These are phyloP conservation scores for Carex kokanica DNA, from an alignment of 176 grass and related monocot species.

Conservation along the genomic window DNA sequence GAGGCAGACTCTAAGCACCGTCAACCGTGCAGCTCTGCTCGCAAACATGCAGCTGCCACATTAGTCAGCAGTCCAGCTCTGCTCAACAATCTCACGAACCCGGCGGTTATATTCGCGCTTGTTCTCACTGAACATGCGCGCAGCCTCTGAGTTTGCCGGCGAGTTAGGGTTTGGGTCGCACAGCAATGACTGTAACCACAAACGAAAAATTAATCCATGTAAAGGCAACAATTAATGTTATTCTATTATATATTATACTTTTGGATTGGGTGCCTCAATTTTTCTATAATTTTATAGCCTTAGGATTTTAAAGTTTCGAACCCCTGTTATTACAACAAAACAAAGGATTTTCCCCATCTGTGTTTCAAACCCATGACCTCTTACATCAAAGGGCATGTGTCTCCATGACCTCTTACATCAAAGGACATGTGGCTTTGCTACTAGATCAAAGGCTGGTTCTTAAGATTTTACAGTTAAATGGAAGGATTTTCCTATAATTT, in stretches of 20 bases:
- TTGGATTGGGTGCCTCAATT: not conserved
- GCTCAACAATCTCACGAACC: conserved; percentile 84
- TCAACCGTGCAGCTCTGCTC: not conserved
- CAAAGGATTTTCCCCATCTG: too few relatives aligned
- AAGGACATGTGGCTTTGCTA: too few relatives aligned
- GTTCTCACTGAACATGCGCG: conserved; percentile 87
- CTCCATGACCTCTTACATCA: too few relatives aligned
- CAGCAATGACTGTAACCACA: conserved; percentile 65
- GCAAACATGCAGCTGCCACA: not conserved
- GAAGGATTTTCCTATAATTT: not conserved
- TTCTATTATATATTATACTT: not conserved
- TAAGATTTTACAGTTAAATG: not conserved
- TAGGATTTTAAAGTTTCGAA: not conserved
- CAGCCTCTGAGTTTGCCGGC: conserved; percentile 90
- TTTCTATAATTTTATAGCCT: not conserved
- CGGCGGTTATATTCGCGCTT: conserved; percentile 94
- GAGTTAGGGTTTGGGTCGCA: conserved; percentile 96
- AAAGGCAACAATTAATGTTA: not conserved
- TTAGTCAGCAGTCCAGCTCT: conserved; percentile 95
- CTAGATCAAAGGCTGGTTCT: not conserved
- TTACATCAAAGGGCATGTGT: too few relatives aligned
- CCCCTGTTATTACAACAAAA: too few relatives aligned
- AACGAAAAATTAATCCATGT: not conserved
- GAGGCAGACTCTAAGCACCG: conserved; percentile 9
- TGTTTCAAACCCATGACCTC: too few relatives aligned